Conservation (phyloP, 140 eudicot genomes). For the Bidens hawaiensis region DNA sequence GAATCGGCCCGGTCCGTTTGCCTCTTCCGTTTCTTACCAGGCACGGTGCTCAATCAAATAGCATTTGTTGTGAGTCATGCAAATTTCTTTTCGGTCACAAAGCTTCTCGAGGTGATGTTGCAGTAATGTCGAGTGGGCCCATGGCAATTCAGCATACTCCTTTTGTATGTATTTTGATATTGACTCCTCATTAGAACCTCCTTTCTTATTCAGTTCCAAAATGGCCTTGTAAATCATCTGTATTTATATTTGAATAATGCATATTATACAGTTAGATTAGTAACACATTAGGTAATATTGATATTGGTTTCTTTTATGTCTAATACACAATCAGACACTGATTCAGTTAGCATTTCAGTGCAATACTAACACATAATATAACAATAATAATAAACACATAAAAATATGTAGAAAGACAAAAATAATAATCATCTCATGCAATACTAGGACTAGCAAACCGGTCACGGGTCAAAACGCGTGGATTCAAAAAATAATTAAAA, state of each 20-base stretch:
- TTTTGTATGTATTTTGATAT: constrained; percentile 40
- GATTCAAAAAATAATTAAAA: too few relatives aligned
- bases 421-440: too few relatives aligned
- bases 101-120: constrained; percentile 50
- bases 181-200: constrained; percentile 50
- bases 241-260: constrained; percentile 8
- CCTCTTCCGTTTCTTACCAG: constrained; percentile 9
- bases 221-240: constrained; percentile 68
- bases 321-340: too few relatives aligned
- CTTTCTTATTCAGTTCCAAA: constrained; percentile 36
- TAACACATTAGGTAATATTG: background rate
- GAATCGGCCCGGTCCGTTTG: constrained; percentile 3
- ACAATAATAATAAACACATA: too few relatives aligned
- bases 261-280: background rate
- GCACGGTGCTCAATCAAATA: constrained; percentile 24
- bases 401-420: too few relatives aligned
- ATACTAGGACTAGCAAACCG: too few relatives aligned
- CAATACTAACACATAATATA: too few relatives aligned
- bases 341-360: too few relatives aligned
- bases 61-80: constrained; percentile 18
- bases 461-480: too few relatives aligned
- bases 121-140: constrained; percentile 46
- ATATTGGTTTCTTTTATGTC: too few relatives aligned
- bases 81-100: constrained; percentile 39
- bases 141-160: constrained; percentile 50